Evolutionary conservation across 352 stramenopile species (phyloP).

Genomic region (Halophytophthora polymorphica): DNA sequence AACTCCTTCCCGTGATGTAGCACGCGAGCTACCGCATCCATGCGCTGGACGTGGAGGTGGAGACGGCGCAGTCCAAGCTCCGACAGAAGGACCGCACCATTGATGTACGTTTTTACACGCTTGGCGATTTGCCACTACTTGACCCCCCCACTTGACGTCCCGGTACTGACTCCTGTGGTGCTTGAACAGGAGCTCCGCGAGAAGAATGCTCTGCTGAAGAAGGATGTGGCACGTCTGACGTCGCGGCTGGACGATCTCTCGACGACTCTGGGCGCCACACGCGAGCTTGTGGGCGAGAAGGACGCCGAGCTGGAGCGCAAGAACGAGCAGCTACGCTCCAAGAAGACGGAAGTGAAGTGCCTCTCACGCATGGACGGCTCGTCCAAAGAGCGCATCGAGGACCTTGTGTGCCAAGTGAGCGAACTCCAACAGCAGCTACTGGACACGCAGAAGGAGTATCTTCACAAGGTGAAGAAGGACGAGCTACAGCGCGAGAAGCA

Average conservation of each 20-base stretch:
- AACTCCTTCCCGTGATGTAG: constrained; percentile 16
- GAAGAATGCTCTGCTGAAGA: constrained; percentile 56
- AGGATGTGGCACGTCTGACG: constrained; percentile 54
- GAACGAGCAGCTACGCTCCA: constrained; percentile 57
- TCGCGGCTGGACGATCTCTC: constrained; percentile 48
- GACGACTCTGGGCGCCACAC: constrained; percentile 40
- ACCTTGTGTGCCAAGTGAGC: constrained; percentile 66
- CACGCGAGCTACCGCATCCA: constrained; percentile 72
- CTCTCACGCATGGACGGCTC: constrained; percentile 70
- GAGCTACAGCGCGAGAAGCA: constrained; percentile 67
- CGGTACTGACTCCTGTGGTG: not conserved
- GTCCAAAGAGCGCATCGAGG: constrained; percentile 75
- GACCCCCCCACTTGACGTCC: not conserved
- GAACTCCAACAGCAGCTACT: constrained; percentile 71
- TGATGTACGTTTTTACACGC: constrained; percentile 22
- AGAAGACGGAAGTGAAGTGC: constrained; percentile 81
- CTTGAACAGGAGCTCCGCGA: constrained; percentile 47
- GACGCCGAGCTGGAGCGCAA: constrained; percentile 60
- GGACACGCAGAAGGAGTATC: constrained; percentile 78
- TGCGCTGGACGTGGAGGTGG: constrained; percentile 67
- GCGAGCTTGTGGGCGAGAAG: constrained; percentile 56
- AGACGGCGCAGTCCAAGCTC: constrained; percentile 72
- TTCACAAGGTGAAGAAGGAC: constrained; percentile 79
- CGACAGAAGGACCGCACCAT: constrained; percentile 69
- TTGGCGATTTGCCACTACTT: not conserved